A percentile compares a stretch with the other conserved stretches of the same genome.
phyloP scores from a whole-genome alignment of 208 protist genomes.

The Trypanosoma theileri region DNA sequence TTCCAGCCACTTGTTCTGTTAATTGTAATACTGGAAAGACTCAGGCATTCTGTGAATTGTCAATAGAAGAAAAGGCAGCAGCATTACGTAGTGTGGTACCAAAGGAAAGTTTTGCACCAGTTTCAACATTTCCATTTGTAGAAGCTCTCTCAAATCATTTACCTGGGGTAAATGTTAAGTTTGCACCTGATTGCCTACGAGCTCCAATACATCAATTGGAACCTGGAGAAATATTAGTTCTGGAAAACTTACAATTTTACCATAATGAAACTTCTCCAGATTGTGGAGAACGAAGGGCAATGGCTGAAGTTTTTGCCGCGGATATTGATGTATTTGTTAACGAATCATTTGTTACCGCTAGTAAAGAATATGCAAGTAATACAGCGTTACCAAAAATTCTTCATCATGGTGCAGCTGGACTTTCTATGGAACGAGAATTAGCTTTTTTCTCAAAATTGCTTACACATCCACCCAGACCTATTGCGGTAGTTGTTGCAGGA shows the following conservation, averaged over 20 bases:
- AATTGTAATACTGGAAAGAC: constrained; percentile 52
- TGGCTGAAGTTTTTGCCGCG: constrained; percentile 61
- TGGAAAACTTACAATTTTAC: constrained; percentile 84
- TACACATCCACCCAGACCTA: constrained; percentile 50
- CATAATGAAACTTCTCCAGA: constrained; percentile 56
- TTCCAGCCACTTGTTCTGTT: constrained; percentile 19
- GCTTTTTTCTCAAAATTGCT: constrained; percentile 80
- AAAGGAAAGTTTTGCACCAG: constrained; percentile 40
- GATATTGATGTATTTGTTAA: constrained; percentile 76
- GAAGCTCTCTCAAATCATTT: constrained; percentile 43
- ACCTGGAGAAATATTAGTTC: constrained; percentile 57
- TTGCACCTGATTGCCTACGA: constrained; percentile 57
- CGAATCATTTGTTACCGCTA: constrained; percentile 80
- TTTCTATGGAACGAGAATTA: constrained; percentile 74
- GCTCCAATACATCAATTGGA: constrained; percentile 39
- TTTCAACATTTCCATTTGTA: constrained; percentile 60
- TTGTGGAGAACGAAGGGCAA: constrained; percentile 46
- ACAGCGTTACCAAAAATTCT: constrained; percentile 66
- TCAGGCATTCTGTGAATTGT: constrained; percentile 45
- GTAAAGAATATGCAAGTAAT: constrained; percentile 49
- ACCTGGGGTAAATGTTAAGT: constrained; percentile 51
- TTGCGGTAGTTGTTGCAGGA: constrained; percentile 58
- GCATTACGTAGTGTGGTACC: constrained; percentile 49
- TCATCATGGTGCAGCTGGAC: constrained; percentile 68
- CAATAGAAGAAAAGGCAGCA: constrained; percentile 44